These are phyloP conservation scores for Apocynum venetum DNA, from an alignment of 257 asterid genomes.

Conservation along the genomic window DNA sequence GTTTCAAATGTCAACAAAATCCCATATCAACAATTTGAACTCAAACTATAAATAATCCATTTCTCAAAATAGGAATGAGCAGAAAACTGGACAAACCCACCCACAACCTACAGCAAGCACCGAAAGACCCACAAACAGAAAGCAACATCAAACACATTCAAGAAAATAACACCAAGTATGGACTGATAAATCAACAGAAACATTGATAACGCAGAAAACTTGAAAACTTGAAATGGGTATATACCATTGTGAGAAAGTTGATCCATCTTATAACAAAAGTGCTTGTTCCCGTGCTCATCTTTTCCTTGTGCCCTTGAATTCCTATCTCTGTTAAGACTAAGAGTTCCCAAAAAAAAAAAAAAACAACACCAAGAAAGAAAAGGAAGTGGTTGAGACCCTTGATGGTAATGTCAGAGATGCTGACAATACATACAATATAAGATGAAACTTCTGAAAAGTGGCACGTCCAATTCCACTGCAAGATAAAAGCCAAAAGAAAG, in stretches of 20 bases:
- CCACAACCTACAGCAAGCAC: not conserved
- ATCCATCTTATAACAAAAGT: conserved; percentile 84
- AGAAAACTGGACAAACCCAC: not conserved
- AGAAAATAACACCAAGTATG: not conserved
- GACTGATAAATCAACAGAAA: not conserved
- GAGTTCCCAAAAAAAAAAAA: not conserved
- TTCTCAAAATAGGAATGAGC: not conserved
- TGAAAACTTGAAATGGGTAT: conserved; percentile 7
- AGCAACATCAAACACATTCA: not conserved
- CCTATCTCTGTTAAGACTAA: not conserved
- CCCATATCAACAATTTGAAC: too few species aligned
- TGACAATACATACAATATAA: not conserved
- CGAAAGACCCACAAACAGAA: not conserved
- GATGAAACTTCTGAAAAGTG: conserved; percentile 17
- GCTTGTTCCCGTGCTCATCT: conserved; percentile 68
- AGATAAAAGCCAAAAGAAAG: not conserved
- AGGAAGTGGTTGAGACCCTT: not conserved
- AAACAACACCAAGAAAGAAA: conserved; percentile 11
- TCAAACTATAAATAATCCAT: not conserved
- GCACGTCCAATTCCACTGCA: conserved; percentile 13
- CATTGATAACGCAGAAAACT: conserved; percentile 9
- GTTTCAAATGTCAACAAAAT: too few species aligned
- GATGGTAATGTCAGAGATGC: not conserved
- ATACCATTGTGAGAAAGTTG: conserved; percentile 81
- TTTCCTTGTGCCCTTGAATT: not conserved